Base-by-base conservation (phyloP, 768 basidiomycete species). In the Coprinellus aureogranulatus region DNA sequence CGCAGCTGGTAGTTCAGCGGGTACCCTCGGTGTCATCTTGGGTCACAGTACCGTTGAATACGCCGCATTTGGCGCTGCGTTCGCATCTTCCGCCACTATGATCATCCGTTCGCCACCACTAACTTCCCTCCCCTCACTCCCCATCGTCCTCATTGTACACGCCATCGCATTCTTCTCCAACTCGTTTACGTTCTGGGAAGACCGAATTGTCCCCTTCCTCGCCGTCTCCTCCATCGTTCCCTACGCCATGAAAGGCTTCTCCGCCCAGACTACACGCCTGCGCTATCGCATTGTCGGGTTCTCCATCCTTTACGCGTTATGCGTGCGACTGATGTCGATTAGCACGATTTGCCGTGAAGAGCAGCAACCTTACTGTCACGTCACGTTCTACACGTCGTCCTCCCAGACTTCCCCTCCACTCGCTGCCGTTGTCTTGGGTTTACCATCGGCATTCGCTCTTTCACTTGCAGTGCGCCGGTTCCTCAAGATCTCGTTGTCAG, bases 111-210 rank as follows among this genome's bases (percentile, higher is more conserved):
- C 77, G 25, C 70, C 72, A 23, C 75, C 77, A 9, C 65, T 66
- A 4, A 55, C 79, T 40, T 62, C 72, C 39, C 39, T 68, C 20
- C n/a, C 68, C 25, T 65, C 67, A 23, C 50, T 73, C 20, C 58
- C 80, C 1, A 60, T 89, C 39, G 72, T 85, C 31, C 79, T 89
- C 54, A 55, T 84, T 55, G 75, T 93, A 2, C 94, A 98, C 64
- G 72, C 87, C 1, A 54, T 89, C 3, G 77, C 88, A 6, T 96
- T 96, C 72, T 82, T 88, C 16, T 96, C 94, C 25, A 98, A 98
- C 75, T 97, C 94, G 0, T 96, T 92, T 77, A 92, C 91, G n/a
- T 83, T 98, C 70, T 98, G 94, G 94, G 97, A 99, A 80, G 95
- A 98, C 68, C 82, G 82, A 30, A 77, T 92, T 55, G 78, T 89